Conservation (phyloP, 73 alveolate species). For the Paramecium bursaria region DNA sequence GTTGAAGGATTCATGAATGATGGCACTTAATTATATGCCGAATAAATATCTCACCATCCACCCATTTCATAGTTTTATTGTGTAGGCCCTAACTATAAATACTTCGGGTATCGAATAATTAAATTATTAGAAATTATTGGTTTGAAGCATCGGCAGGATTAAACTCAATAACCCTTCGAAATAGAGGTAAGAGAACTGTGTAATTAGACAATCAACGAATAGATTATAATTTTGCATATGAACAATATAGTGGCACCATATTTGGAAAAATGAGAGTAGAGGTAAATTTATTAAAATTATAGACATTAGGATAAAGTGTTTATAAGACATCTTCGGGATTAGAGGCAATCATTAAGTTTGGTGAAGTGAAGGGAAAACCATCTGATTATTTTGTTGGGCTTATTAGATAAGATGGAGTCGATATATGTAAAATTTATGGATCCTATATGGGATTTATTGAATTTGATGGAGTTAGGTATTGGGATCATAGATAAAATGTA, state of each 20-base stretch:
- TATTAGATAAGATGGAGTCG: constrained; percentile 78
- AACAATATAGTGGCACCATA: constrained; percentile 75
- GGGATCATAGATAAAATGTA: constrained; percentile 87
- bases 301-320: constrained; percentile 28
- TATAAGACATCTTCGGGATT: constrained; percentile 20
- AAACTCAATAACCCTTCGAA: constrained; percentile 66
- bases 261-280: constrained; percentile 85
- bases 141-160: constrained; percentile 71
- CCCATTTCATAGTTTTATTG: constrained; percentile 76
- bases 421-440: constrained; percentile 85
- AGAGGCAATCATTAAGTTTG: constrained; percentile 74
- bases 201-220: constrained; percentile 66
- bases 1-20: constrained; percentile 90
- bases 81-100: constrained; percentile 72
- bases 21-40: constrained; percentile 93
- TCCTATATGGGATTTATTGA: constrained; percentile 94
- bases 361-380: constrained; percentile 69
- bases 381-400: constrained; percentile 90
- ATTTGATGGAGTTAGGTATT: constrained; percentile 92
- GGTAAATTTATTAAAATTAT: constrained; percentile 64
- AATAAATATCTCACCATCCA: constrained; percentile 97
- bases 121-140: constrained; percentile 41
- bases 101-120: constrained; percentile 34
- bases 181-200: constrained; percentile 70
- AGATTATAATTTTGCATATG: constrained; percentile 66